phyloP scores from a whole-genome alignment of 805 yeast genomes.

The Priceomyces fermenticarens region DNA sequence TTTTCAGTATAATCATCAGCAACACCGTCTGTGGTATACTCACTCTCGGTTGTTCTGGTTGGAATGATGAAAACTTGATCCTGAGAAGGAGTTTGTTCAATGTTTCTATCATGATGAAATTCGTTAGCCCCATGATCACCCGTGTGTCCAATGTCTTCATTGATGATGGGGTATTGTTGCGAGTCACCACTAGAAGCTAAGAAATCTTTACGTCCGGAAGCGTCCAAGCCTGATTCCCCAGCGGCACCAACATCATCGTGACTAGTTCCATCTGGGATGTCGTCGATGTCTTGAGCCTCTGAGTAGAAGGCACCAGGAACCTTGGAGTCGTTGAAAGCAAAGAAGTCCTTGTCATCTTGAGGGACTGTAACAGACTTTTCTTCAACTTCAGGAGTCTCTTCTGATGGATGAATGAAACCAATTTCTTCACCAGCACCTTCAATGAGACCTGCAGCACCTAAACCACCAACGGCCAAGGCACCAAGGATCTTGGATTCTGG shows the following conservation, averaged over 20 bases:
- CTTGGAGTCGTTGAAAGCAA: constrained; percentile 9
- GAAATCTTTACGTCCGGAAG: too few relatives aligned
- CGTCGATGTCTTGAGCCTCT: too few relatives aligned
- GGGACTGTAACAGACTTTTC: constrained; percentile 1
- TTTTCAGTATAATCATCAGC: not conserved
- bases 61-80: too few relatives aligned
- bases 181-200: constrained; percentile 2
- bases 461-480: constrained; percentile 9
- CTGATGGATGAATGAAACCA: not conserved
- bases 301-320: not conserved
- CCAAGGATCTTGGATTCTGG: not conserved
- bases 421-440: constrained; percentile 7
- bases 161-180: constrained; percentile 2
- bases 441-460: constrained; percentile 11
- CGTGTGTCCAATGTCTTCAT: too few relatives aligned
- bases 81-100: too few relatives aligned
- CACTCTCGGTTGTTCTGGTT: too few relatives aligned
- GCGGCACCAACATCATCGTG: too few relatives aligned
- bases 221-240: too few relatives aligned
- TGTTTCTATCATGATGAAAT: too few relatives aligned
- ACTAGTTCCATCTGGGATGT: too few relatives aligned
- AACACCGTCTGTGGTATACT: not conserved
- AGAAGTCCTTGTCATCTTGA: constrained; percentile 10
- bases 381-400: too few relatives aligned
- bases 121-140: too few relatives aligned